A percentile compares a stretch with the other conserved stretches of the same genome.
Conservation (phyloP, 345 rosid genomes). For the Nephelium lappaceum region DNA sequence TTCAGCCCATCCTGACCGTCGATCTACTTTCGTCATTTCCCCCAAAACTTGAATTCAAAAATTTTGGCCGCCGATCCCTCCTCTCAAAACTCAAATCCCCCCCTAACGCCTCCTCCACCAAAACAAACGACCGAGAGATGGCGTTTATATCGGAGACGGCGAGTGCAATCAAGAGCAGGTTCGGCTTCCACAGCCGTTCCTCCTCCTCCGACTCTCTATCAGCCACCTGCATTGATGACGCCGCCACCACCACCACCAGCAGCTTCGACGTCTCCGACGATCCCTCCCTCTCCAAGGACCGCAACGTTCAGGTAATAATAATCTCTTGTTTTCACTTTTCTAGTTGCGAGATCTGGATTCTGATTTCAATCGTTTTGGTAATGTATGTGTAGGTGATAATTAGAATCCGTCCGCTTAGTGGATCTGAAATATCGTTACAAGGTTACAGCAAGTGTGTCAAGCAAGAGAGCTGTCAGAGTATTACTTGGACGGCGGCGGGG, state of each 20-base stretch:
- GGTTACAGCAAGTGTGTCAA: constrained; percentile 74
- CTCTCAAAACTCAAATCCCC: too few relatives aligned
- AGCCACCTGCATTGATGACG: too few relatives aligned
- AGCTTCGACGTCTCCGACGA: constrained; percentile 82
- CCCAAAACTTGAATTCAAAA: too few relatives aligned
- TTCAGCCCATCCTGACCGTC: too few relatives aligned
- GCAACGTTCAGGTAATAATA: constrained; percentile 85
- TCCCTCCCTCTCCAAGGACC: constrained; percentile 95
- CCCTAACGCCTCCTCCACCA: too few relatives aligned
- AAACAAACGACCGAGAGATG: constrained; percentile 35
- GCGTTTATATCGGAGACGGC: constrained; percentile 81
- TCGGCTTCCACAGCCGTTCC: constrained; percentile 71
- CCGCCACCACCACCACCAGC: too few relatives aligned
- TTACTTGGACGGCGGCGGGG: constrained; percentile 66
- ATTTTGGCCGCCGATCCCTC: too few relatives aligned
- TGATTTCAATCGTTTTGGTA: background rate
- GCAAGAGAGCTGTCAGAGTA: constrained; percentile 82
- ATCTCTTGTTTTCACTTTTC: background rate
- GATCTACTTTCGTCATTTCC: too few relatives aligned
- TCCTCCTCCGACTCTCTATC: constrained; percentile 39
- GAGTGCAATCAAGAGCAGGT: constrained; percentile 80
- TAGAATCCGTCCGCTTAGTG: constrained; percentile 83
- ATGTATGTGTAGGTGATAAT: constrained; percentile 66
- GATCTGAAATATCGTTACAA: constrained; percentile 81
- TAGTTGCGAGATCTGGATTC: background rate